A percentile compares a stretch with the other conserved stretches of the same genome.
Evolutionary conservation across 2,329 filamentous ascomycete genomes (phyloP).

Genomic region (Fusarium coffeatum): DNA sequence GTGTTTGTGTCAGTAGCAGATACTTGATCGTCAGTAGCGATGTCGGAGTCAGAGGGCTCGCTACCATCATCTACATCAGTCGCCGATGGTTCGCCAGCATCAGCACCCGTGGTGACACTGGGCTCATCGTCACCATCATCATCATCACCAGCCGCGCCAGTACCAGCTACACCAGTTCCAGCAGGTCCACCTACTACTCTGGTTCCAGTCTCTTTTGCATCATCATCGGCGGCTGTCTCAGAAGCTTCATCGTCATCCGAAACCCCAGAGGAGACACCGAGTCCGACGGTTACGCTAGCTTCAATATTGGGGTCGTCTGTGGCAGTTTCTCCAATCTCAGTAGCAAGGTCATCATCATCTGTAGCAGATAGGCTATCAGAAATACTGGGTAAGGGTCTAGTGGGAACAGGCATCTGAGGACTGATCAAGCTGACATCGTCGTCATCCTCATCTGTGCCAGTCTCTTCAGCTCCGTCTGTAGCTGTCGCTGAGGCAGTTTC

Average conservation of each 20-base stretch:
- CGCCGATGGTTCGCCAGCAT: not conserved
- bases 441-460: not conserved
- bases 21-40: not conserved
- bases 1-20: not conserved
- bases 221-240: rapidly evolving
- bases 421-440: not conserved
- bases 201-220: not conserved
- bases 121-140: not conserved
- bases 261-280: not conserved
- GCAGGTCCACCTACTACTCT: not conserved
- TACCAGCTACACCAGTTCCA: not conserved
- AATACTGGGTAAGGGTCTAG: not conserved
- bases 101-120: not conserved
- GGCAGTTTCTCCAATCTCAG: rapidly evolving
- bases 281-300: rapidly evolving
- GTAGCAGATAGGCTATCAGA: not conserved
- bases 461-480: not conserved
- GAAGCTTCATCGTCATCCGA: not conserved
- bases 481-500: not conserved
- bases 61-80: not conserved
- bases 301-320: rapidly evolving
- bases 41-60: not conserved
- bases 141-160: no score
- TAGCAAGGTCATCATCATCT: not conserved
- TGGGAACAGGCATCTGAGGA: not conserved